Conservation (phyloP, 2,329 filamentous ascomycete species). For the Xylariomycetidae sp. region DNA sequence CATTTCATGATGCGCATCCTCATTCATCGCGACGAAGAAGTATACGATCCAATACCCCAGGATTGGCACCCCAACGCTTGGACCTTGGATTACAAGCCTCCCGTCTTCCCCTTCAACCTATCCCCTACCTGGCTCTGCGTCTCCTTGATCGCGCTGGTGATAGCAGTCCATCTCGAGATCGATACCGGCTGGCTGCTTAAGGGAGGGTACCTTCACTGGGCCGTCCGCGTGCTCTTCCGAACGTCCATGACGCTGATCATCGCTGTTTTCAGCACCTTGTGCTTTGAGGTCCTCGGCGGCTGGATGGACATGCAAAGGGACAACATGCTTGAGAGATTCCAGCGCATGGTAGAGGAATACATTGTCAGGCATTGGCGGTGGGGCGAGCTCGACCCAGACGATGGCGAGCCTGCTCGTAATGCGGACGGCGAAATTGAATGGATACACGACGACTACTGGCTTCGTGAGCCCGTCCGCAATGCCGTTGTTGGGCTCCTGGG, state of each 20-base stretch:
- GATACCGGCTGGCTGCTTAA: constrained; percentile 10
- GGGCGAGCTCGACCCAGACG: constrained; percentile 8
- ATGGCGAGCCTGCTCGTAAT: constrained; percentile 5
- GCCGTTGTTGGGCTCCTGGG: neutral
- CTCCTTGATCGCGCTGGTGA: constrained; percentile 5
- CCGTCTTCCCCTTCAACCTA: constrained; percentile 16
- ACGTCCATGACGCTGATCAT: constrained; percentile 10
- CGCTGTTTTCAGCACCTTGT: constrained; percentile 15
- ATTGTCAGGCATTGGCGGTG: constrained; percentile 8
- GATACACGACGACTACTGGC: constrained; percentile 3
- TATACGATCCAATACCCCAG: neutral
- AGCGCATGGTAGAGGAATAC: constrained; percentile 1
- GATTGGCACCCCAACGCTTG: too few relatives aligned
- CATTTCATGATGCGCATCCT: constrained; percentile 6
- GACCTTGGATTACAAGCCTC: constrained; percentile 4
- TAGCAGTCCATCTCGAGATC: constrained; percentile 9
- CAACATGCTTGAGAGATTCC: neutral
- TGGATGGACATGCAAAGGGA: constrained; percentile 2
- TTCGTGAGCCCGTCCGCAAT: constrained; percentile 3
- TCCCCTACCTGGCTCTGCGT: constrained; percentile 13
- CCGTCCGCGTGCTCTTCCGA: constrained; percentile 9
- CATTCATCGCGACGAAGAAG: constrained; percentile 9
- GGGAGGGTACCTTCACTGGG: constrained; percentile 6
- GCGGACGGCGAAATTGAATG: constrained; percentile 5
- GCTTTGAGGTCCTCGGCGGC: constrained; percentile 14